Evolutionary conservation across 805 yeast genomes (phyloP).

Genomic region (Candida germanica): DNA sequence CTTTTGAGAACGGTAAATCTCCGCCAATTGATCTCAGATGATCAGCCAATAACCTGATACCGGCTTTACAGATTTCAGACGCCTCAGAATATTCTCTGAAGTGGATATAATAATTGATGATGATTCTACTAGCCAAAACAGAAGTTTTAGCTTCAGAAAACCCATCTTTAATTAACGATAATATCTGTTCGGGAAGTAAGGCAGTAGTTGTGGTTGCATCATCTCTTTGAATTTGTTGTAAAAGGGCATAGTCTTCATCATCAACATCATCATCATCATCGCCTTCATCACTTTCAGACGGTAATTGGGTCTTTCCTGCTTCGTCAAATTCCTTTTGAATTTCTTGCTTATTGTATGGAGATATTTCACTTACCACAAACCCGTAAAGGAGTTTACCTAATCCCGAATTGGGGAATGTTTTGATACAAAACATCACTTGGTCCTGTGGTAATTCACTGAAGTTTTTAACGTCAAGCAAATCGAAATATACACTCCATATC

Average conservation of each 20-base stretch:
- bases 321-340: slow-evolving; percentile 7
- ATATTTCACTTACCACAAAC: slow-evolving; percentile 63
- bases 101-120: slow-evolving; percentile 57
- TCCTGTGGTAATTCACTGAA: slow-evolving; percentile 46
- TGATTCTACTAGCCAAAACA: slow-evolving; percentile 63
- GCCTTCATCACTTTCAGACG: slow-evolving; percentile 2
- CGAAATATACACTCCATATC: slow-evolving; percentile 74
- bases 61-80: slow-evolving; percentile 55
- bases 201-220: neutral
- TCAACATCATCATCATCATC: slow-evolving; percentile 13
- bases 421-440: slow-evolving; percentile 49
- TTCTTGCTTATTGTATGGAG: slow-evolving; percentile 47
- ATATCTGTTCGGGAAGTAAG: slow-evolving; percentile 48
- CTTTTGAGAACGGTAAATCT: slow-evolving; percentile 48
- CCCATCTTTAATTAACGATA: slow-evolving; percentile 51
- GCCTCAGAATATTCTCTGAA: slow-evolving; percentile 63
- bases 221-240: neutral
- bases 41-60: slow-evolving; percentile 53
- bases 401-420: slow-evolving; percentile 57
- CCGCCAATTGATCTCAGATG: slow-evolving; percentile 46
- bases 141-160: slow-evolving; percentile 38
- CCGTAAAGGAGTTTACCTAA: slow-evolving; percentile 62
- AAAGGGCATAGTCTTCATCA: slow-evolving; percentile 7
- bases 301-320: slow-evolving; percentile 4
- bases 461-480: slow-evolving; percentile 61